Conservation (phyloP, 2,329 filamentous ascomycete genomes). For the Fusarium musae region DNA sequence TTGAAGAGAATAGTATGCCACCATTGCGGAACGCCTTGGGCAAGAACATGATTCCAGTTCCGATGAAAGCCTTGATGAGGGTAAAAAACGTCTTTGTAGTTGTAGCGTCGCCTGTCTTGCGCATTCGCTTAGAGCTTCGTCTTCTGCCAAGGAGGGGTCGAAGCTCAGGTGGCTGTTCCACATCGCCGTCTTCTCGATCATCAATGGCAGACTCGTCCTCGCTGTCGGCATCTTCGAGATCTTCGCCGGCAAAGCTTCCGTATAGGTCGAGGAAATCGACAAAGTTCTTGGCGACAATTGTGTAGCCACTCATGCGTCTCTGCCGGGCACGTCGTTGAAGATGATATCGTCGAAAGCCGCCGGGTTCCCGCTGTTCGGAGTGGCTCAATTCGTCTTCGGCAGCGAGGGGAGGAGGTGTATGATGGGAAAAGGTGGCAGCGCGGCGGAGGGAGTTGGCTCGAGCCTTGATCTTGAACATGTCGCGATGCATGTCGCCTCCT, state of each 20-base stretch:
- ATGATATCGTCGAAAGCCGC: slow-evolving; percentile 60
- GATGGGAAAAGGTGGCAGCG: slow-evolving; percentile 74
- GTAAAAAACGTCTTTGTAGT: slow-evolving; percentile 83
- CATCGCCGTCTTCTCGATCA: slow-evolving; percentile 56
- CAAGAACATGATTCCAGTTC: slow-evolving; percentile 84
- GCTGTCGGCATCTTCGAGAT: slow-evolving; percentile 63
- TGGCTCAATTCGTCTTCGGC: slow-evolving; percentile 48
- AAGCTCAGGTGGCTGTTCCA: slow-evolving; percentile 64
- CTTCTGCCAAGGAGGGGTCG: slow-evolving; percentile 66
- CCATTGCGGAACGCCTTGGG: slow-evolving; percentile 84
- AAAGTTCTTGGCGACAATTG: slow-evolving; percentile 74
- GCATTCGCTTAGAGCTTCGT: slow-evolving; percentile 59
- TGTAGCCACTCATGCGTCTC: slow-evolving; percentile 49
- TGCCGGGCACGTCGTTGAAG: slow-evolving; percentile 53
- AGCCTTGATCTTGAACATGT: slow-evolving; percentile 79
- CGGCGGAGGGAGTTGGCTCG: slow-evolving; percentile 63
- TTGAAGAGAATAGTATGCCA: slow-evolving; percentile 78
- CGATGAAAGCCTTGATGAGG: slow-evolving; percentile 80
- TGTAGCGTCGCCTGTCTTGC: slow-evolving; percentile 68
- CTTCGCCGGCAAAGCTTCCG: slow-evolving; percentile 80
- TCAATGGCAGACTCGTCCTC: slow-evolving; percentile 68
- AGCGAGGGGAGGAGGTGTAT: slow-evolving; percentile 49
- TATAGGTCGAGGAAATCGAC: slow-evolving; percentile 81
- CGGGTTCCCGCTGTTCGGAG: slow-evolving; percentile 56
- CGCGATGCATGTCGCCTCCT: slow-evolving; percentile 82